These are phyloP conservation scores for Chrysanthemum makinoi DNA, from an alignment of 129 eudicot species.

Conservation along the genomic window DNA sequence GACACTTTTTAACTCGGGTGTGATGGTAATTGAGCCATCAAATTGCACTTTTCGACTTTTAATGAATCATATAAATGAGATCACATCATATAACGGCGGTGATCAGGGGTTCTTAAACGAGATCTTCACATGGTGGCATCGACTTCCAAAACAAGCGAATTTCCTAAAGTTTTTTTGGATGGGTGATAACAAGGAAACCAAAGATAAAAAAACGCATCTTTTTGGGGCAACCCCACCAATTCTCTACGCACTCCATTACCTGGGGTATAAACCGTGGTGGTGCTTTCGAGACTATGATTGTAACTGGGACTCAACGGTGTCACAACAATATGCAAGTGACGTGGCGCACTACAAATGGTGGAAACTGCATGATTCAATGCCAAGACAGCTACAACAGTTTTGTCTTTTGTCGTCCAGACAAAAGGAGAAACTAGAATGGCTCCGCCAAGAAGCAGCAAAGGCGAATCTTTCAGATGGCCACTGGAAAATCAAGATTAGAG, in stretches of 20 bases:
- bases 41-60: slow-evolving; percentile 3
- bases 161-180: slow-evolving; percentile 52
- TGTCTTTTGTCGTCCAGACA: slow-evolving; percentile 54
- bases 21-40: slow-evolving; percentile 16
- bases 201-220: slow-evolving; percentile 39
- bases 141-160: slow-evolving; percentile 59
- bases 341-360: slow-evolving; percentile 60
- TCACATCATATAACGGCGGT: slow-evolving; percentile 5
- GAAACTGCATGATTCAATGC: slow-evolving; percentile 68
- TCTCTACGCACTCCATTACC: slow-evolving; percentile 51
- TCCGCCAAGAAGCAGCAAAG: slow-evolving; percentile 49
- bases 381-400: slow-evolving; percentile 45
- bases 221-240: slow-evolving; percentile 60
- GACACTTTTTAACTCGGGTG: slow-evolving; percentile 9
- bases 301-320: slow-evolving; percentile 50
- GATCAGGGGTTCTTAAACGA: slow-evolving; percentile 18
- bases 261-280: slow-evolving; percentile 67
- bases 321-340: slow-evolving; percentile 60
- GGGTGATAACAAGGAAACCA: slow-evolving; percentile 49
- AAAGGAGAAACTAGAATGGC: slow-evolving; percentile 53
- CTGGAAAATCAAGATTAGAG: slow-evolving; percentile 53
- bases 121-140: slow-evolving; percentile 12
- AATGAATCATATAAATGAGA: neutral
- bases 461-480: slow-evolving; percentile 53
- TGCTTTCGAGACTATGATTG: slow-evolving; percentile 69